Percentiles rank a stretch among this genome's conserved stretches.
Conservation (phyloP, 1,139 yeast species). For the Taphrina sp. region DNA sequence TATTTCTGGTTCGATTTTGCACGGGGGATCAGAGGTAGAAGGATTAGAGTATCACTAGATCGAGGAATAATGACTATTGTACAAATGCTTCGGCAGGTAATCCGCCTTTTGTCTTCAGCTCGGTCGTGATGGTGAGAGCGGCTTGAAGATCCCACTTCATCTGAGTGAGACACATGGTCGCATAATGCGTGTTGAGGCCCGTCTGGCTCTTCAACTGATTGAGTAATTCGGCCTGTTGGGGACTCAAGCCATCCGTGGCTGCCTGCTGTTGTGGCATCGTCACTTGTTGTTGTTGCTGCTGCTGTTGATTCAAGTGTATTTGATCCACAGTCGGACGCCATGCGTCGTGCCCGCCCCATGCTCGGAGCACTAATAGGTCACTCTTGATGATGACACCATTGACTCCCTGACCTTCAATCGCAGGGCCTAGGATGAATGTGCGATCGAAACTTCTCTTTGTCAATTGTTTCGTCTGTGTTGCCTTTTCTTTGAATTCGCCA, state of each 20-base stretch:
- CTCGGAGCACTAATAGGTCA: conserved; percentile 32
- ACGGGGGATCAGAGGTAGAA: background rate
- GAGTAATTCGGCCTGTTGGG: conserved; percentile 61
- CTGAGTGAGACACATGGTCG: conserved; percentile 81
- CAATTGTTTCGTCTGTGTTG: conserved; percentile 52
- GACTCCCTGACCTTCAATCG: conserved; percentile 20
- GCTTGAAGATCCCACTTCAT: conserved; percentile 77
- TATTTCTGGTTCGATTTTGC: background rate
- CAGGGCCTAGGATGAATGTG: conserved; percentile 34
- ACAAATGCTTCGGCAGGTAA: conserved; percentile 35
- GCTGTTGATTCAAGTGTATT: background rate
- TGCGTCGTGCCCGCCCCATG: conserved; percentile 34
- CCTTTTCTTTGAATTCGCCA: conserved; percentile 71
- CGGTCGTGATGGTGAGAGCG: conserved; percentile 67
- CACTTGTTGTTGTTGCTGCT: too few species aligned
- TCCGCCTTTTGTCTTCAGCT: conserved; percentile 28
- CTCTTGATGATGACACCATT: conserved; percentile 32
- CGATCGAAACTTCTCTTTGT: conserved; percentile 36
- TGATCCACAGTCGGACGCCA: conserved; percentile 15
- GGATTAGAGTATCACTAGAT: too few species aligned
- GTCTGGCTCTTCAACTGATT: conserved; percentile 70
- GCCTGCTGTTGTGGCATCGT: background rate
- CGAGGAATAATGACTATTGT: background rate
- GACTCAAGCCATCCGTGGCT: conserved; percentile 12
- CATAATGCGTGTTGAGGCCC: conserved; percentile 70